A percentile compares a stretch with the other conserved stretches of the same genome.
Conservation (phyloP, 129 eudicot species). For the Apium graveolens region DNA sequence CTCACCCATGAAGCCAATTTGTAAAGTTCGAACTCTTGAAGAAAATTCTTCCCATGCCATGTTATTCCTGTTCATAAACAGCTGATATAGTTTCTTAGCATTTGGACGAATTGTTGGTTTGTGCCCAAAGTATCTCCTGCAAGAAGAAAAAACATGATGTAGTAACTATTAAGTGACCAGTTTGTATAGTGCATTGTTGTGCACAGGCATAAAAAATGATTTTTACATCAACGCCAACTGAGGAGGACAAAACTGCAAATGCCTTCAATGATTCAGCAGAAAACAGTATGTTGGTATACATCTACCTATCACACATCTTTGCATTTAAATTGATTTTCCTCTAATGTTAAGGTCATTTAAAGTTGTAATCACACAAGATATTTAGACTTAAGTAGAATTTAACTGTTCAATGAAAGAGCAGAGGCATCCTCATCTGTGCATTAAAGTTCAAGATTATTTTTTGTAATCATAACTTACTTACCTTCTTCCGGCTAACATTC, state of each 20-base stretch:
- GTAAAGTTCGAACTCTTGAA: slow-evolving; percentile 35
- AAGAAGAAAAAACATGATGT: neutral
- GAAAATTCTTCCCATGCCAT: slow-evolving; percentile 62
- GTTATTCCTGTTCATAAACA: slow-evolving; percentile 39
- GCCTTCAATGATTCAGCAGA: neutral
- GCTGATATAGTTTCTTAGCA: slow-evolving; percentile 47
- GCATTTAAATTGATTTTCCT: neutral
- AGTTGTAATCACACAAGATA: neutral
- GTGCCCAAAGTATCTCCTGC: slow-evolving; percentile 84
- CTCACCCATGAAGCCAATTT: slow-evolving; percentile 70
- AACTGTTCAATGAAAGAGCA: neutral
- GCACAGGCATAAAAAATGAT: neutral
- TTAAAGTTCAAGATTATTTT: neutral
- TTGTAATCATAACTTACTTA: slow-evolving; percentile 11
- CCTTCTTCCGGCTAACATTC: slow-evolving; percentile 78
- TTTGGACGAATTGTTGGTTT: slow-evolving; percentile 73
- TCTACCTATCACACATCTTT: neutral
- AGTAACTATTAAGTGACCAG: neutral
- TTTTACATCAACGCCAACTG: neutral
- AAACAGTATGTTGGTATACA: neutral
- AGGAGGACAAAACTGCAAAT: neutral
- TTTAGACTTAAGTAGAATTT: neutral
- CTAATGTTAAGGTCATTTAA: neutral
- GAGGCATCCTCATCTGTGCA: neutral
- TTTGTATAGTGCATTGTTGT: neutral